These are phyloP conservation scores for Physcia stellaris DNA, from an alignment of 495 filamentous ascomycete genomes.

Conservation along the genomic window DNA sequence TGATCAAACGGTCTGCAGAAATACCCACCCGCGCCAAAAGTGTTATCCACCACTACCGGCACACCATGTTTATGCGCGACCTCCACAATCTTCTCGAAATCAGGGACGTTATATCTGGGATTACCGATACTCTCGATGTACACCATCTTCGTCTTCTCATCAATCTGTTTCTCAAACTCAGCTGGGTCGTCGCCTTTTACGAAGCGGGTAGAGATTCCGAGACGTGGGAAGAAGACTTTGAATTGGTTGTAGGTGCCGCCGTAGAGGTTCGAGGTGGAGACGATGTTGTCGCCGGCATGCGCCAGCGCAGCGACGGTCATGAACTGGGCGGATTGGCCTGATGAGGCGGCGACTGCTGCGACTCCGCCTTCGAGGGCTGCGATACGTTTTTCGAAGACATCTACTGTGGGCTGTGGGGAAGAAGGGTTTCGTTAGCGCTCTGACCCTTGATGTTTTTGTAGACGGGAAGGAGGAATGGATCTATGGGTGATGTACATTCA, in stretches of 20 bases:
- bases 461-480: neutral
- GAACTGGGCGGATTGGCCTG: constrained; percentile 92
- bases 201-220: constrained; percentile 87
- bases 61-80: constrained; percentile 69
- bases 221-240: constrained; percentile 77
- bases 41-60: constrained; percentile 85
- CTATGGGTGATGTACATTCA: constrained; percentile 49
- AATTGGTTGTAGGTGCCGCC: constrained; percentile 98
- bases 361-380: constrained; percentile 91
- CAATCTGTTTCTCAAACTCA: constrained; percentile 74
- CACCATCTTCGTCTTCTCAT: constrained; percentile 92
- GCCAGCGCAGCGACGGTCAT: constrained; percentile 78
- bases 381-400: constrained; percentile 95
- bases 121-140: constrained; percentile 96
- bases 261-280: constrained; percentile 86
- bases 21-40: constrained; percentile 93
- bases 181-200: constrained; percentile 62
- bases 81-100: constrained; percentile 73
- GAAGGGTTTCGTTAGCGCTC: neutral
- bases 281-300: constrained; percentile 82
- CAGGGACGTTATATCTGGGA: constrained; percentile 86
- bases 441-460: neutral
- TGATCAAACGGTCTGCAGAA: constrained; percentile 81
- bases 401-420: constrained; percentile 70
- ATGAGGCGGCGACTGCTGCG: constrained; percentile 78